Conservation (phyloP, 2,329 filamentous ascomycete species). For the Verticillium albo-atrum region DNA sequence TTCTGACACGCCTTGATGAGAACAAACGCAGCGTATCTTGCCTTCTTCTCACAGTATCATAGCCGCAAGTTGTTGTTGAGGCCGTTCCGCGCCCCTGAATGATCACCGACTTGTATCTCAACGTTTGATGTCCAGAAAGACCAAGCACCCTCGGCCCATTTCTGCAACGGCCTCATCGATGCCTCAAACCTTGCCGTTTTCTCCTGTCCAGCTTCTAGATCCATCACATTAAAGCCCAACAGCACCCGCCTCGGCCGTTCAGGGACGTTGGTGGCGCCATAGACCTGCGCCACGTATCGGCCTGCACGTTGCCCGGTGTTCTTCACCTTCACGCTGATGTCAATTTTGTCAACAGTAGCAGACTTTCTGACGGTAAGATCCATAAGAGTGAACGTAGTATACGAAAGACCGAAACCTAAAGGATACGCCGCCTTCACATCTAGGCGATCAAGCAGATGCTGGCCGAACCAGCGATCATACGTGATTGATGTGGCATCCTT, state of each 20-base stretch:
- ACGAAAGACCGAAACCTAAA: constrained; percentile 16
- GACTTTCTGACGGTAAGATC: background rate
- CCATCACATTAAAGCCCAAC: background rate
- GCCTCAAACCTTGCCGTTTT: background rate
- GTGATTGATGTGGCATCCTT: constrained; percentile 8
- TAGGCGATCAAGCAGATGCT: constrained; percentile 12
- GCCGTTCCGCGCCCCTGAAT: background rate
- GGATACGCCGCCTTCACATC: constrained; percentile 11
- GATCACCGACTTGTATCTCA: background rate
- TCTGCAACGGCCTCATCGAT: background rate
- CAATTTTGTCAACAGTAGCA: background rate
- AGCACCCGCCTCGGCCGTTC: background rate
- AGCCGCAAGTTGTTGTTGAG: background rate
- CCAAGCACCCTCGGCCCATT: background rate
- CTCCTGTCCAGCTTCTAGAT: background rate
- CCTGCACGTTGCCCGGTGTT: background rate
- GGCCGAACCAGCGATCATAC: constrained; percentile 17
- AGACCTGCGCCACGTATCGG: background rate
- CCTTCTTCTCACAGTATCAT: no score
- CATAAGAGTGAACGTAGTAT: constrained; percentile 3
- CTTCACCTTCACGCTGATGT: background rate
- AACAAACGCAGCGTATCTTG: no score
- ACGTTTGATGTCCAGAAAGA: background rate
- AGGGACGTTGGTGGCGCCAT: background rate
- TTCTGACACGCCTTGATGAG: no score